These are phyloP conservation scores for Calonectria montana DNA, from an alignment of 2,329 filamentous ascomycete genomes.

Conservation along the genomic window DNA sequence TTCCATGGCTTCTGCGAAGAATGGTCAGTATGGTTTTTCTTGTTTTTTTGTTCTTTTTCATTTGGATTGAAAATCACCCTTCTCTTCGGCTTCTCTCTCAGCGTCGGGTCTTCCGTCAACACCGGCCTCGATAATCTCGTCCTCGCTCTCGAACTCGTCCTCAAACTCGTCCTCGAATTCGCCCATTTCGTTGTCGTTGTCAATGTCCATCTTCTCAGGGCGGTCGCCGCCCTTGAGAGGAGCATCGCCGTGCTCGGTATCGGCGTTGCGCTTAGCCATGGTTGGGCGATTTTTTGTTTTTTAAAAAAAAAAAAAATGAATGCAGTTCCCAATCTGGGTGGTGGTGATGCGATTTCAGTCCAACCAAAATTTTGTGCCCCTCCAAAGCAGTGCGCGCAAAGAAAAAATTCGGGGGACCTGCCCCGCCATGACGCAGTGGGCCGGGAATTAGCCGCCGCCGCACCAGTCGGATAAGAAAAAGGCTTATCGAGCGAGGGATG, in stretches of 20 bases:
- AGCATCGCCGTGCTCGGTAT: conserved; percentile 51
- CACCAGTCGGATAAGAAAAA: not conserved
- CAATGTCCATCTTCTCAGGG: conserved; percentile 73
- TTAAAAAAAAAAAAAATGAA: not conserved
- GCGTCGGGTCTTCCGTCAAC: conserved; percentile 93
- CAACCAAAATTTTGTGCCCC: conserved; percentile 20
- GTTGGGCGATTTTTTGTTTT: conserved; percentile 10
- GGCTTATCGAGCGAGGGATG: conserved; percentile 3
- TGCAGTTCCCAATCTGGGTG: not conserved
- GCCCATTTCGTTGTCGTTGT: conserved; percentile 70
- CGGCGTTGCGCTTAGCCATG: conserved; percentile 35
- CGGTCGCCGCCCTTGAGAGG: conserved; percentile 71
- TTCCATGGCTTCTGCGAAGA: conserved; percentile 79
- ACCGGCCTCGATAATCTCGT: conserved; percentile 94
- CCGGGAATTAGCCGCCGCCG: conserved; percentile 18
- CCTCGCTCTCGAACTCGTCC: conserved; percentile 87
- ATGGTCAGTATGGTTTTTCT: not conserved
- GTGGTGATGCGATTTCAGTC: conserved; percentile 12
- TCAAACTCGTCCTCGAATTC: conserved; percentile 98
- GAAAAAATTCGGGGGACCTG: conserved; percentile 12
- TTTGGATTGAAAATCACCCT: conserved; percentile 50
- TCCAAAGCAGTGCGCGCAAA: conserved; percentile 21
- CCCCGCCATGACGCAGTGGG: conserved; percentile 26
- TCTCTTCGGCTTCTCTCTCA: conserved; percentile 91
- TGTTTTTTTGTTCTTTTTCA: not conserved